These are phyloP conservation scores for Fusarium sp. DNA, from an alignment of 2,329 filamentous ascomycete species.

Conservation along the genomic window DNA sequence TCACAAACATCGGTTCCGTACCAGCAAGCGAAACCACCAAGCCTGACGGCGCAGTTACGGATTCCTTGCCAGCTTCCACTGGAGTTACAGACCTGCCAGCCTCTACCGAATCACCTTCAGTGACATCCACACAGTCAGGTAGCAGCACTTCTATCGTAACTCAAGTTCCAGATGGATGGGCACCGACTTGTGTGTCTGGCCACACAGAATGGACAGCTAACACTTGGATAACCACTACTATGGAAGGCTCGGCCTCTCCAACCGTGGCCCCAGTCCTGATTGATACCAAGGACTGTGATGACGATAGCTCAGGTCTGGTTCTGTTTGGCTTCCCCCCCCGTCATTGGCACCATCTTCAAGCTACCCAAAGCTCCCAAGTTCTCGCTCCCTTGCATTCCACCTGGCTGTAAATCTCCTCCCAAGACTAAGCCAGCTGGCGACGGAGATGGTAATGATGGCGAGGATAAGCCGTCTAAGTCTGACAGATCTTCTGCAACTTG, in stretches of 20 bases:
- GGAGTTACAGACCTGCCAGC: background rate
- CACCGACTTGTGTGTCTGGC: no score
- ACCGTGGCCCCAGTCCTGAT: background rate
- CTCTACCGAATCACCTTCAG: background rate
- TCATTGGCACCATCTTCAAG: background rate
- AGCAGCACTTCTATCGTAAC: no score
- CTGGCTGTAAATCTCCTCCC: no score
- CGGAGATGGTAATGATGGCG: background rate
- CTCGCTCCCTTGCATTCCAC: background rate
- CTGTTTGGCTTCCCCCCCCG: background rate
- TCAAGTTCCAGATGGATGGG: no score
- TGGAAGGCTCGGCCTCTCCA: no score
- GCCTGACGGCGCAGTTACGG: background rate
- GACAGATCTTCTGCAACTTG: background rate
- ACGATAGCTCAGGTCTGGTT: background rate
- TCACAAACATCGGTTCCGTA: background rate
- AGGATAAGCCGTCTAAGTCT: background rate
- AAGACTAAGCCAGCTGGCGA: no score
- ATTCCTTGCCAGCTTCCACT: background rate
- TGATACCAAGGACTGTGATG: background rate
- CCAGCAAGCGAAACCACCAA: background rate
- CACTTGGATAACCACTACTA: no score
- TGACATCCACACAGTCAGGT: background rate
- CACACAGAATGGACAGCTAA: no score
- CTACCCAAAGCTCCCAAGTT: background rate